phyloP scores from a whole-genome alignment of 139 green algal species.

The Volvox africanus region DNA sequence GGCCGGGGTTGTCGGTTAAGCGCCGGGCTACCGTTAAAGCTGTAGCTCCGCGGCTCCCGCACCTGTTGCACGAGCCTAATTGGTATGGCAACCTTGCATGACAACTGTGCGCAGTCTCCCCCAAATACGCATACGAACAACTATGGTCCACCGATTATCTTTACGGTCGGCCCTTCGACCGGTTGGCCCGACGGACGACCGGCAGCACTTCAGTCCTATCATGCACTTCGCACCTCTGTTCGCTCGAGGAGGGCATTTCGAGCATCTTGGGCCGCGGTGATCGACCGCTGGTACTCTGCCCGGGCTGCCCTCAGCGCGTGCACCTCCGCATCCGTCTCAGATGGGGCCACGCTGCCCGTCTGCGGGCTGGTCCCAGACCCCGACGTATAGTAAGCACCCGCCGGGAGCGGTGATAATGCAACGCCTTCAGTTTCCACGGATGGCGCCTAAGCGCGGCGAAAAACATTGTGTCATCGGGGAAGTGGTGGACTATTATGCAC shows the following conservation, averaged over 20 bases:
- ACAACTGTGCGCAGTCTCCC: too few relatives aligned
- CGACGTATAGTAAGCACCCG: neutral
- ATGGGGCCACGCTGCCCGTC: neutral
- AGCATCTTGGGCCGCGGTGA: conserved; percentile 36
- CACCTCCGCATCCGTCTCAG: too few relatives aligned
- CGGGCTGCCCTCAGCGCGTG: neutral
- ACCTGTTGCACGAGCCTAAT: neutral
- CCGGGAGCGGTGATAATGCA: neutral
- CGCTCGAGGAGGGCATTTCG: conserved; percentile 36
- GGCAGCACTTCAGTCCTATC: neutral
- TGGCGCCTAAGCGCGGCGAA: neutral
- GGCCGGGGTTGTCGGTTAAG: neutral
- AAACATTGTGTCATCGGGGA: too few relatives aligned
- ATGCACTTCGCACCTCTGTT: neutral
- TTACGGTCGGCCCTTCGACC: too few relatives aligned
- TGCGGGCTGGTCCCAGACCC: neutral
- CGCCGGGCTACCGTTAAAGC: conserved; percentile 7
- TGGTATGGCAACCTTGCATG: too few relatives aligned
- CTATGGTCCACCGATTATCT: too few relatives aligned
- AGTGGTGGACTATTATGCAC: too few relatives aligned
- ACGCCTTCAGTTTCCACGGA: neutral
- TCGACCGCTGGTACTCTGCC: conserved; percentile 40
- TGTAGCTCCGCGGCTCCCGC: neutral
- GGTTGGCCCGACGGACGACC: too few relatives aligned
- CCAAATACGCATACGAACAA: too few relatives aligned